Base-by-base conservation (phyloP, 2,329 filamentous ascomycete species). In the Rachicladosporium sp. region DNA sequence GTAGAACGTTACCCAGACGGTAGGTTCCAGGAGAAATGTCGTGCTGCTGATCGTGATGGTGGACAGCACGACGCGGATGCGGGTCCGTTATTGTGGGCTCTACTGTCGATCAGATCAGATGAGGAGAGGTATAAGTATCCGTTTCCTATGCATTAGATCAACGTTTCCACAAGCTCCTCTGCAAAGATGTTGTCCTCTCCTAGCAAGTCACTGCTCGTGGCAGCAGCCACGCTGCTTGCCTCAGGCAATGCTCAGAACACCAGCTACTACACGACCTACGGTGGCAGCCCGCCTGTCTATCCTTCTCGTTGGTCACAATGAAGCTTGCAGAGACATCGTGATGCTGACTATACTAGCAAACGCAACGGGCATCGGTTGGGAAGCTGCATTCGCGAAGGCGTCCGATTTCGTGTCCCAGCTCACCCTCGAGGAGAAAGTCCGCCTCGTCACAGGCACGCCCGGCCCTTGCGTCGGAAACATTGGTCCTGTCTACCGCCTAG, bases 381-480 rank as follows among this genome's bases (percentile, higher is more conserved):
- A 48, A 35, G 36, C 41, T 33, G 50, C 49, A 4, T 45, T 49
- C 30, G 40, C 46, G 33, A 41, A 44, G 33, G 49, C 49, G 21
- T 40, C 43, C 32, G 31, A 38, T 31, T 48, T 51, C 19, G 40
- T 50, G 8, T 42, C 44, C 11, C 43, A 49, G 12, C 15, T 51
- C 8, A 51, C 47, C 8, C 27, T 50, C 3, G 47, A 47, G 37
- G 49, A 51, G 40, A 51, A 50, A 34, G 45, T 43, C 12, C 37
- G 43, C 9, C n/a, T 51, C 5, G 46, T 52, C 3, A 52, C 50
- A 3, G 50, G 50, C 23, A 45, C 46, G 10, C 35, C 41, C 3
- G 49, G 49, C 8, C 57, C 56, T 9, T 64, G 61, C 40, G 55
- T 79, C 11, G 83, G 82, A 29, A 84, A 87, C 31, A 46, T 80